Percentiles rank a stretch among this genome's conserved stretches.
Conservation (phyloP, 2,329 filamentous ascomycete species). For the Rhynchosporium secalis region DNA sequence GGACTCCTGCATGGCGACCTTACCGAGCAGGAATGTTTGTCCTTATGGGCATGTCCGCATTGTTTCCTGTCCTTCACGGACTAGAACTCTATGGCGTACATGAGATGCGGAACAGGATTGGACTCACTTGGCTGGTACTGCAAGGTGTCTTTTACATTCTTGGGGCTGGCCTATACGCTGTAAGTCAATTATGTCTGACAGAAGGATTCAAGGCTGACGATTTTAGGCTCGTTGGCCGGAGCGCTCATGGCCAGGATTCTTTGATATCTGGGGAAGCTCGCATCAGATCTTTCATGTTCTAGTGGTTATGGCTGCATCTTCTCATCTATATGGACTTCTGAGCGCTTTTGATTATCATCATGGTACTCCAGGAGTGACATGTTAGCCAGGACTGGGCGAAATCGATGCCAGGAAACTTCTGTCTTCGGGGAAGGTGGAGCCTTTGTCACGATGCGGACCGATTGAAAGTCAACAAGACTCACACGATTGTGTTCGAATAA, state of each 20-base stretch:
- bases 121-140: conserved; percentile 74
- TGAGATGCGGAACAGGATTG: conserved; percentile 70
- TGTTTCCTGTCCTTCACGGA: conserved; percentile 82
- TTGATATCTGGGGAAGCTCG: conserved; percentile 89
- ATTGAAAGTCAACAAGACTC: too few species aligned
- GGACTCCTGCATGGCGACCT: conserved; percentile 79
- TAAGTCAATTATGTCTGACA: conserved; percentile 44
- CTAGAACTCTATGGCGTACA: conserved; percentile 64
- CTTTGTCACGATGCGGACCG: too few species aligned
- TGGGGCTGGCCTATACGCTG: conserved; percentile 84
- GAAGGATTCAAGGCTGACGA: conserved; percentile 23
- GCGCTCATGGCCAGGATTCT: conserved; percentile 70
- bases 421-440: too few species aligned
- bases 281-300: conserved; percentile 96
- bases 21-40: conserved; percentile 91
- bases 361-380: conserved; percentile 42
- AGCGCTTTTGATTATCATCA: conserved; percentile 88
- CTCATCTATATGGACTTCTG: conserved; percentile 78
- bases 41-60: conserved; percentile 77
- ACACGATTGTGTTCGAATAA: too few species aligned
- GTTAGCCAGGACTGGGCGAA: conserved; percentile 20
- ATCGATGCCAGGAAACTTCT: too few species aligned
- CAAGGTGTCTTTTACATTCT: conserved; percentile 84
- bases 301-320: conserved; percentile 77
- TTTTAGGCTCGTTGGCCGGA: conserved; percentile 76